Evolutionary conservation across 2,329 filamentous ascomycete species (phyloP), one percentile per base, ranked within the genome.

Genomic region (Neopestalotiopsis sp.): DNA sequence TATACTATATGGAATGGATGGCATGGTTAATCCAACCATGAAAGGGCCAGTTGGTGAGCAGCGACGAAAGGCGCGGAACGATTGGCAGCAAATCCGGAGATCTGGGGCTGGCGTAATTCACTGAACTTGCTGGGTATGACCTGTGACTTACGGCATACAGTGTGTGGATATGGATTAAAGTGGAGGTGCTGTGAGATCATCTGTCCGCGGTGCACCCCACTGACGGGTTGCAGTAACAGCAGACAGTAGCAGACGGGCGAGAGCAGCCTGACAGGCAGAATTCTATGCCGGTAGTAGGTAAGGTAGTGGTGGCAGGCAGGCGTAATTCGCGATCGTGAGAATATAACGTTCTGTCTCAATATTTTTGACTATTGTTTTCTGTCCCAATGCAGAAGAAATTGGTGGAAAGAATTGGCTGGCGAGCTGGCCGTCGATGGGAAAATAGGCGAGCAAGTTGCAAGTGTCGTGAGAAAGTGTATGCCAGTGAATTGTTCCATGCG

Each of bases 11-110:
- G 14, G 14, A 5, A 24, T 52, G 17, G 20, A n/a, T 52, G 17
- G 20, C 9, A 52, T 52, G 20, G 45, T 52, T 52, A 17, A 20
- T 24, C 17, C n/a, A n/a, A 5, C n/a, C 14, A 52, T 52, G 7
- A 17, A 52, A 52, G 45, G 45, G 30, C 28, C 59, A 62, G 34
- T 32, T n/a, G 32, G n/a, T 59, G 14, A 34, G 34, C 30, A n/a
- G 24, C 58, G 34, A 20, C n/a, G 59, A 34, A 28, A 28, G 34
- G 30, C 57, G 30, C 57, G 34, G 59, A 17, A 40, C n/a, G 40
- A 64, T 38, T 64, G n/a, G 28, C 20, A 42, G 17, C 59, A 64
- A 64, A 64, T 64, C 61, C 61, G 61, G 61, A 64, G 61, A 52
- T 42, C 34, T 49, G 61, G 61, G 28, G 61, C 40, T 64, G 20